phyloP scores from a whole-genome alignment of 805 yeast genomes.

The Dipodascus albidus region DNA sequence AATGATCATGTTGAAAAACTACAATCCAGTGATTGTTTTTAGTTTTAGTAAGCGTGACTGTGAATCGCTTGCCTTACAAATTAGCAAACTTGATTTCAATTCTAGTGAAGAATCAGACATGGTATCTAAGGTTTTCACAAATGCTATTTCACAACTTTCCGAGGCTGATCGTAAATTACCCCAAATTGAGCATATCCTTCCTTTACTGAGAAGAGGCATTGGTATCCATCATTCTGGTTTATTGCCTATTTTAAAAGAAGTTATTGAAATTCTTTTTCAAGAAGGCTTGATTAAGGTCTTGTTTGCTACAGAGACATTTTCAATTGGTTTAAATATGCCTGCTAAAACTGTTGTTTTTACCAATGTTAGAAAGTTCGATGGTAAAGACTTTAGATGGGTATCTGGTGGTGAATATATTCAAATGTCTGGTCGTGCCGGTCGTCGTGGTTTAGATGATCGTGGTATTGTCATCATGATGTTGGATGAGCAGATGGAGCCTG shows the following conservation, averaged over 20 bases:
- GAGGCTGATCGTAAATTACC: slow-evolving; percentile 88
- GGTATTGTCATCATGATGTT: slow-evolving; percentile 99
- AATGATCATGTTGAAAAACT: slow-evolving; percentile 94
- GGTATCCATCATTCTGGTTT: slow-evolving; percentile 98
- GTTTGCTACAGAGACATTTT: slow-evolving; percentile 96
- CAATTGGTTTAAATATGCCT: slow-evolving; percentile 98
- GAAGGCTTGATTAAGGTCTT: slow-evolving; percentile 91
- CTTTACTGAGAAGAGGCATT: slow-evolving; percentile 84
- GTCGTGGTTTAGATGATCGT: slow-evolving; percentile 98
- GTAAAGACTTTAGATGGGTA: slow-evolving; percentile 95
- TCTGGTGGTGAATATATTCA: slow-evolving; percentile 99
- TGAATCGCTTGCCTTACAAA: slow-evolving; percentile 84
- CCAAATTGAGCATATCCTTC: slow-evolving; percentile 85
- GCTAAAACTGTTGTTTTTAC: slow-evolving; percentile 98
- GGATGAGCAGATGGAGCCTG: slow-evolving; percentile 99
- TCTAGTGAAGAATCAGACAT: slow-evolving; percentile 89
- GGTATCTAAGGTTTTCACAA: slow-evolving; percentile 76
- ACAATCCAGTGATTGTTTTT: slow-evolving; percentile 96
- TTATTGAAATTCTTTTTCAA: slow-evolving; percentile 91
- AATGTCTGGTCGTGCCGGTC: slow-evolving; percentile 99
- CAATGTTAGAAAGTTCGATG: slow-evolving; percentile 97
- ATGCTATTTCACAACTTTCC: slow-evolving; percentile 80
- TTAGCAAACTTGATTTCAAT: slow-evolving; percentile 93
- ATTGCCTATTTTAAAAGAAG: slow-evolving; percentile 85
- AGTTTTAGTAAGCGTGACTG: slow-evolving; percentile 97